phyloP scores from a whole-genome alignment of 305 asterid species.

The Withania somnifera region DNA sequence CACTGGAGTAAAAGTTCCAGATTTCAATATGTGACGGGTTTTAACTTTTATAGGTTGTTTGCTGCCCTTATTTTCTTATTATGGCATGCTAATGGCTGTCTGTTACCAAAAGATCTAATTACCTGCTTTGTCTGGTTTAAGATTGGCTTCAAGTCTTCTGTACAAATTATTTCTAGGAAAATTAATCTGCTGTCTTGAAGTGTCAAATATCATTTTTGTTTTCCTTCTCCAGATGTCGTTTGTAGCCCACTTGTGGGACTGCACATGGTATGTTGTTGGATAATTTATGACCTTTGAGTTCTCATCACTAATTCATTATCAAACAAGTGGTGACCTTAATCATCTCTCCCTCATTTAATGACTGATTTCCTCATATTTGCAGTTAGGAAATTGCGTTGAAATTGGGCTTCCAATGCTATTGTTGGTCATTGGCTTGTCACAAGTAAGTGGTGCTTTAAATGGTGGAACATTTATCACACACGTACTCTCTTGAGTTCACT shows the following conservation, averaged over 20 bases:
- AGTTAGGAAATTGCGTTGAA: slow-evolving; percentile 89
- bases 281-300: too few relatives aligned
- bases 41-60: background rate
- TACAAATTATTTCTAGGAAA: too few relatives aligned
- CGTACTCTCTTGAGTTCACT: slow-evolving; percentile 11
- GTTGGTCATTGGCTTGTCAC: slow-evolving; percentile 72
- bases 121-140: background rate
- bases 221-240: too few relatives aligned
- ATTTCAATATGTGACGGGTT: background rate
- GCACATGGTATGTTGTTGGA: background rate
- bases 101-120: background rate
- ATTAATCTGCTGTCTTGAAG: too few relatives aligned
- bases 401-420: slow-evolving; percentile 88
- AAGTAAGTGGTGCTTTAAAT: slow-evolving; percentile 41
- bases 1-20: background rate
- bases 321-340: background rate
- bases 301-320: background rate
- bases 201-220: too few relatives aligned
- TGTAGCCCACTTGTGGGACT: too few relatives aligned
- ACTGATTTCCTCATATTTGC: slow-evolving; percentile 11
- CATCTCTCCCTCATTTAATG: background rate
- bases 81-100: background rate
- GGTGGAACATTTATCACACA: background rate
- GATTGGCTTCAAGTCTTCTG: background rate
- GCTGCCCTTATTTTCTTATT: background rate